A percentile compares a stretch with the other conserved stretches of the same genome.
These are phyloP conservation scores for Corymbia calophylla DNA, from an alignment of 441 rosid genomes.

Conservation along the genomic window DNA sequence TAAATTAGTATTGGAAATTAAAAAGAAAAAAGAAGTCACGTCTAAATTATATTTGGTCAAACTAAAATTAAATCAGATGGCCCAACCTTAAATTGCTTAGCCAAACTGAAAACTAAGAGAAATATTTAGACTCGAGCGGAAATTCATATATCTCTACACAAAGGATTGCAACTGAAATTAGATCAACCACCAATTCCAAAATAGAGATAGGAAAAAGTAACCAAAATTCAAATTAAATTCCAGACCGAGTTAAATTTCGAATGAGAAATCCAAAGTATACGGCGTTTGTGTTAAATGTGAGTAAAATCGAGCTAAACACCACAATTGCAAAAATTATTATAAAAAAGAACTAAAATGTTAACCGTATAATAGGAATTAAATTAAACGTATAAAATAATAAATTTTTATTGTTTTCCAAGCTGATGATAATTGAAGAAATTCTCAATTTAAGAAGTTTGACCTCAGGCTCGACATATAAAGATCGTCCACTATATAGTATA, in stretches of 20 bases:
- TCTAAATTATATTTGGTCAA: neutral
- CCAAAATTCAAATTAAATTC: neutral
- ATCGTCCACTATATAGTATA: neutral
- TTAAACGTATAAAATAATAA: neutral
- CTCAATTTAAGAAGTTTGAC: neutral
- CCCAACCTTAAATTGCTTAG: neutral
- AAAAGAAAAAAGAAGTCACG: neutral
- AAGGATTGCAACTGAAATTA: neutral
- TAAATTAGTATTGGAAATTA: neutral
- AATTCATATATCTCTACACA: accelerated
- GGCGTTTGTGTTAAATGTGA: neutral
- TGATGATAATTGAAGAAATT: neutral
- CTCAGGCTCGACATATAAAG: neutral
- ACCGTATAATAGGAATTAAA: neutral
- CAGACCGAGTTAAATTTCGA: neutral
- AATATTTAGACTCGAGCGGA: neutral
- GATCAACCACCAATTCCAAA: neutral
- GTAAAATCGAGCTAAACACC: neutral
- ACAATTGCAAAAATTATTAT: neutral
- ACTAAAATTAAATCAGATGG: neutral
- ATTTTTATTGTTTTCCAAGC: neutral
- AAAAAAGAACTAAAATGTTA: neutral
- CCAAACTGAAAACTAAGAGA: neutral
- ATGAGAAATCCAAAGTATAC: neutral
- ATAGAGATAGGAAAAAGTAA: neutral